These are phyloP conservation scores for Eurotiales sp. DNA, from an alignment of 2,329 filamentous ascomycete genomes.

Conservation along the genomic window DNA sequence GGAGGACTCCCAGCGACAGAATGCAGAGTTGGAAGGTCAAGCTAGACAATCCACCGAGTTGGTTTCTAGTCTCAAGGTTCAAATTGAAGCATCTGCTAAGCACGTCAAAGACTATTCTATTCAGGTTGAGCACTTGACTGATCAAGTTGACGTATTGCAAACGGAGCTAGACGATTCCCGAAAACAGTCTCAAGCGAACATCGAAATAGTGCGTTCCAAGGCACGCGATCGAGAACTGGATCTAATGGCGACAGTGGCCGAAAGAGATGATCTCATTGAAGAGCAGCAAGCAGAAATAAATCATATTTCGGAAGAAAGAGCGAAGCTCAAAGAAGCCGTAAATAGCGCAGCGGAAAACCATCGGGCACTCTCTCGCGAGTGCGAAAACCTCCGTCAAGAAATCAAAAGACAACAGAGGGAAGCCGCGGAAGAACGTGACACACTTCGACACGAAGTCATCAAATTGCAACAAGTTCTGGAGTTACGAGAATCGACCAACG, in stretches of 20 bases:
- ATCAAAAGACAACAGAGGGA: conserved; percentile 14
- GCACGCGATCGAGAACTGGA: conserved; percentile 40
- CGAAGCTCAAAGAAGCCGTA: conserved; percentile 9
- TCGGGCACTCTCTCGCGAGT: conserved; percentile 25
- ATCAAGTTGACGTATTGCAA: conserved; percentile 30
- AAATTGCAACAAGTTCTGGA: conserved; percentile 17
- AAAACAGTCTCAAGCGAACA: conserved; percentile 27
- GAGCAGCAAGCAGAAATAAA: conserved; percentile 36
- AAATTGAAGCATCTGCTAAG: conserved; percentile 34
- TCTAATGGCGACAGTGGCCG: conserved; percentile 39
- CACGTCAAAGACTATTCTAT: conserved; percentile 36
- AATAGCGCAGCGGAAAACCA: conserved; percentile 18
- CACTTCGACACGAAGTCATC: conserved; percentile 25
- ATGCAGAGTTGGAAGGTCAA: conserved; percentile 20
- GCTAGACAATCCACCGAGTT: conserved; percentile 32
- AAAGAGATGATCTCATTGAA: conserved; percentile 44
- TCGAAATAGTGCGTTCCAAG: conserved; percentile 24
- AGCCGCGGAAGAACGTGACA: conserved; percentile 18
- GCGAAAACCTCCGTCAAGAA: background rate
- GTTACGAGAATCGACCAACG: conserved; percentile 7
- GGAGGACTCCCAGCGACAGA: conserved; percentile 20
- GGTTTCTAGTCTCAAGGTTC: conserved; percentile 37
- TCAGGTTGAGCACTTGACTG: conserved; percentile 35
- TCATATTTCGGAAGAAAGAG: conserved; percentile 20
- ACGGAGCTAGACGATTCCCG: conserved; percentile 36